Base-by-base conservation (phyloP, 1,284 basidiomycete genomes). In the Sphagnurus paluster region DNA sequence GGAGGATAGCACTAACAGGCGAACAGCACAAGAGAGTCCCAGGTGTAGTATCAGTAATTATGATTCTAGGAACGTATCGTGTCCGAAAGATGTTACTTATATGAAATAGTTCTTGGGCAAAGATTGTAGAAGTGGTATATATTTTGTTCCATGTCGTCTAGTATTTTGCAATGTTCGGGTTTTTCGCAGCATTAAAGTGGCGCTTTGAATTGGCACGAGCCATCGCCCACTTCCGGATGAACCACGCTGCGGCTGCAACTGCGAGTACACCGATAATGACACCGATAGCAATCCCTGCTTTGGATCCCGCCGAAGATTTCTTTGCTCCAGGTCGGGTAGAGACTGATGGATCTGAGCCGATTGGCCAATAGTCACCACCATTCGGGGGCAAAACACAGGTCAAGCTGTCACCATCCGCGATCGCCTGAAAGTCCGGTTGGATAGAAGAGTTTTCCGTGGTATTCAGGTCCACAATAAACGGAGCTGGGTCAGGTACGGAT, bases 291-390 rank as follows among this genome's bases (percentile, higher is more conserved):
- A 87, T 71, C 2, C 76, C 83, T 6, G 69, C 75, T 42, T 70
- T 76, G 5, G 61, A 51, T n/a, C 56, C 48, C 6, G n/a, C n/a
- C n/a, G 61, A 45, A n/a, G 61, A 48, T 1, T 53, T 24, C 9
- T 46, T 20, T 26, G 54, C 16, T 6, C 24, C 19, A 3, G 57
- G 42, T 32, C 46, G 43, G 30, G 63, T 46, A 23, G 59, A 58
- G 14, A 61, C 64, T 16, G 61, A 59, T 8, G 80, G 79, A 48
- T 76, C 79, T 0, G 72, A 71, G 7, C 82, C 82, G 52, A 77
- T 85, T 0, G 86, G 86, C 87, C 86, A 88, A 57, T 71, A 86
- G 58, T 81, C 75, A n/a, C 85, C 85, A 19, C 77, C 79, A 29
- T 71, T 66, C 1, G 84, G 85, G 11, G 86, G 84, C 10, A 77